Evolutionary conservation across 768 basidiomycete genomes (phyloP), one percentile per base, ranked within the genome.

Genomic region (Lactarius hatsudake): DNA sequence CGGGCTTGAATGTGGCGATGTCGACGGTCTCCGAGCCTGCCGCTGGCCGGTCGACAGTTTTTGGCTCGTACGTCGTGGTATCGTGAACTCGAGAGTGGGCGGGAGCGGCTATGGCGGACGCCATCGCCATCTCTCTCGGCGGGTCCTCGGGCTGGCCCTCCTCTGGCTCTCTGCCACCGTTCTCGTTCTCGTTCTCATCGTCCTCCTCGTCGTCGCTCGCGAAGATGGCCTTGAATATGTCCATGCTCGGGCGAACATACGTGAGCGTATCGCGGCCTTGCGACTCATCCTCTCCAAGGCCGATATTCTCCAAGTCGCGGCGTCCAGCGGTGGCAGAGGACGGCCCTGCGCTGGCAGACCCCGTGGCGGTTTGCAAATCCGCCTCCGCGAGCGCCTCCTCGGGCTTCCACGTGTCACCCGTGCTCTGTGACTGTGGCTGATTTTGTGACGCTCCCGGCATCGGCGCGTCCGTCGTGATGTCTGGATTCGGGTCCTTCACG

Each of bases 141-240:
- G 48, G 23, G 28, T 48, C 64, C 13, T 65, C 55, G 36, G 26
- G 40, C 34, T 18, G 34, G 34, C 15, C 53, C n/a, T n/a, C 76
- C 75, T 71, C 72, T 34, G 75, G 73, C 17, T 26, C 51, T 5
- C 28, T 20, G 18, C 75, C 70, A 75, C 71, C 57, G 60, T 77
- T 73, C 26, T 73, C 57, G 60, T 77, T 73, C 26, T 73, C 77
- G 20, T 79, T 79, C 1, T 81, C 83, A 4, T 94, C 93, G 20
- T 87, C 88, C 42, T 93, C 91, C 72, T 96, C 94, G 55, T 94
- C 93, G 67, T 94, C 93, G 77, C 92, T 94, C 13, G 94, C 96
- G 75, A 99, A 99, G 67, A 99, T 98, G 3, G 96, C 95, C 75
- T 96, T 97, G 82, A 98, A 99, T 54, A 98, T 87, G 73, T 94